Base-by-base conservation (phyloP, 192 early-diverging fungal species). In the Gaertneriomyces sp. region DNA sequence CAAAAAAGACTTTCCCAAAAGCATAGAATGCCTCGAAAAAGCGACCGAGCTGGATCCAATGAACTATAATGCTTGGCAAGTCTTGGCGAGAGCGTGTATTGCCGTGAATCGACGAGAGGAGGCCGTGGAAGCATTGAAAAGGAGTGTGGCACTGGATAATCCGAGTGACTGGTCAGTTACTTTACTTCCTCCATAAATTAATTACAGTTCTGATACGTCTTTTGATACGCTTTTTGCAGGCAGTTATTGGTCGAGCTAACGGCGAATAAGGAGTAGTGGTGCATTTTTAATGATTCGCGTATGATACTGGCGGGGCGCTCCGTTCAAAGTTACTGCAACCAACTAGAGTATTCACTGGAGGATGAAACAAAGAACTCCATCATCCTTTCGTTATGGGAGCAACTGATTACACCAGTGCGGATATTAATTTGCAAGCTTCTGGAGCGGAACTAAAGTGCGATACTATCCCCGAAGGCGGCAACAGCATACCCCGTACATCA, bases 31-130 rank as follows among this genome's bases (percentile, higher is more conserved):
- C 57, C 81, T 85, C 69, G 80, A 85, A 65, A 85, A 85, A 64
- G 73, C 73, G 46, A 76, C 81, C 7, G 73, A 82, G 60, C 49
- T 80, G 50, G 83, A 85, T 74, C 79, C 79, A 1, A 68, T 83
- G 61, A 85, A 85, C 53, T 85, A 85, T 66, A 85, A 85, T 59
- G 83, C 83, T 16, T 85, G 66, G 60, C 83, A 85, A 56, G 82
- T 85, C 64, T 82, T 85, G 83, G 83, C 83, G 0, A 17, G 83
- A 45, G 83, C 83, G 11, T 85, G 83, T 55, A 85, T 85, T 14
- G 83, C 83, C 9, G 83, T 85, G 8, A 85, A 85, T 58, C 70
- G 81, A n/a, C 82, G 82, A 67, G 83, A 85, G 60, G 83, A 85
- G 41, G 83, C 83, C 4, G 81, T 85, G 45, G 71, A 70, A 7